phyloP scores from a whole-genome alignment of 805 yeast species.

The Kazachstania bromeliacearum region DNA sequence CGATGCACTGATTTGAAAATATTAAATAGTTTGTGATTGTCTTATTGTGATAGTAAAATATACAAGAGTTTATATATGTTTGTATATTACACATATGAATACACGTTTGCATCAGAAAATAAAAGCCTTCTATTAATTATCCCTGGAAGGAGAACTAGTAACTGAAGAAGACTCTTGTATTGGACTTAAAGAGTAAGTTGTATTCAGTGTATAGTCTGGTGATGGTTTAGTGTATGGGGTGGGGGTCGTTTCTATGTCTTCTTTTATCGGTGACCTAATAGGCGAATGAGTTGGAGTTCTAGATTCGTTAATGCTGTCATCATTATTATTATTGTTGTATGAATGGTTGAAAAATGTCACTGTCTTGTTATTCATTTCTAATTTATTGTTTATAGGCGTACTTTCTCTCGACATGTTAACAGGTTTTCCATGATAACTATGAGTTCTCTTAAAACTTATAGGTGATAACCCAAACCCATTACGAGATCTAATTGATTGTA shows the following conservation, averaged over 20 bases:
- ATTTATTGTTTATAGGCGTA: conserved; percentile 27
- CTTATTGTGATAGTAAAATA: too few species aligned
- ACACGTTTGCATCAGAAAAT: too few species aligned
- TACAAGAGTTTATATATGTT: too few species aligned
- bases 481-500: conserved; percentile 6
- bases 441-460: conserved; percentile 23
- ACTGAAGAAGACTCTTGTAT: conserved; percentile 27
- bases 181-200: conserved; percentile 22
- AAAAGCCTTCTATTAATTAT: background rate
- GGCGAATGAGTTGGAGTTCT: conserved; percentile 6
- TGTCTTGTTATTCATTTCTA: conserved; percentile 31
- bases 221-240: conserved; percentile 17
- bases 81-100: too few species aligned
- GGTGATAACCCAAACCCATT: conserved; percentile 5
- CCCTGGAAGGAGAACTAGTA: conserved; percentile 21
- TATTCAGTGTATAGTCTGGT: conserved; percentile 16
- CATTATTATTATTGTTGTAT: conserved; percentile 5
- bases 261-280: conserved; percentile 2
- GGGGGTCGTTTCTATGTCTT: background rate
- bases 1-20: too few species aligned
- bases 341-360: conserved; percentile 31
- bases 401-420: conserved; percentile 22
- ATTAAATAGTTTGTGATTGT: too few species aligned
- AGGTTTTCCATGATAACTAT: conserved; percentile 27
- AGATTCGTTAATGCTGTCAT: background rate